Evolutionary conservation across 305 asterid genomes (phyloP).

Genomic region (Ruellia speciosa): DNA sequence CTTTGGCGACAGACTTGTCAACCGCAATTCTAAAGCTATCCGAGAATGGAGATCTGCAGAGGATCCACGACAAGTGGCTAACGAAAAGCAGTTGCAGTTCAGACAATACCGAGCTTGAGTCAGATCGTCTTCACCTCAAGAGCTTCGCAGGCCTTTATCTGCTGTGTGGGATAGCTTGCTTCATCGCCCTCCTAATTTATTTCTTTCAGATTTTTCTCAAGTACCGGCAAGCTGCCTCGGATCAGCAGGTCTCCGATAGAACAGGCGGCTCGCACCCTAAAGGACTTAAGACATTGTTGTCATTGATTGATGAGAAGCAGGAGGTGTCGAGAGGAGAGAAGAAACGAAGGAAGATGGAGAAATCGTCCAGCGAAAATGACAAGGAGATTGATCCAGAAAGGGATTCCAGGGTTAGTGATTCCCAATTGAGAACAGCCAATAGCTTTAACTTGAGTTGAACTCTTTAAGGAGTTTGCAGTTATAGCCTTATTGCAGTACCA

Average conservation of each 20-base stretch:
- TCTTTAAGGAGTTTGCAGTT: not conserved
- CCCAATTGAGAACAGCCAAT: not conserved
- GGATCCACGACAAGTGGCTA: constrained; percentile 67
- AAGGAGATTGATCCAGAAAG: not conserved
- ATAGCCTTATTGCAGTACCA: too few species aligned
- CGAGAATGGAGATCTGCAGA: constrained; percentile 57
- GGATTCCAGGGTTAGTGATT: not conserved
- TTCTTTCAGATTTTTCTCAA: constrained; percentile 21
- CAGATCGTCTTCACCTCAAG: constrained; percentile 39
- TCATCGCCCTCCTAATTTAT: constrained; percentile 39
- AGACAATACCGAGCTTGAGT: constrained; percentile 32
- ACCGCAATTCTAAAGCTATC: constrained; percentile 59
- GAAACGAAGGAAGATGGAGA: not conserved
- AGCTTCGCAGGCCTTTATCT: constrained; percentile 59
- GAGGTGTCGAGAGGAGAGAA: not conserved
- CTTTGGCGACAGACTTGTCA: constrained; percentile 56
- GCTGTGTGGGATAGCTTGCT: constrained; percentile 45
- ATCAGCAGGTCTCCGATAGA: not conserved
- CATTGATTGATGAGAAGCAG: not conserved
- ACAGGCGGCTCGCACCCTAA: not conserved
- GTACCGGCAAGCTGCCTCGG: constrained; percentile 2
- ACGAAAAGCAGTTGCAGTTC: constrained; percentile 44
- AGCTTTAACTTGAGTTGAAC: not conserved
- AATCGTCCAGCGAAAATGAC: not conserved
- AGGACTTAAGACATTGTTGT: not conserved